Percentiles rank a stretch among this genome's conserved stretches.
phyloP scores from a whole-genome alignment of 2,329 filamentous ascomycete species.

The Aspergillus bombycis region DNA sequence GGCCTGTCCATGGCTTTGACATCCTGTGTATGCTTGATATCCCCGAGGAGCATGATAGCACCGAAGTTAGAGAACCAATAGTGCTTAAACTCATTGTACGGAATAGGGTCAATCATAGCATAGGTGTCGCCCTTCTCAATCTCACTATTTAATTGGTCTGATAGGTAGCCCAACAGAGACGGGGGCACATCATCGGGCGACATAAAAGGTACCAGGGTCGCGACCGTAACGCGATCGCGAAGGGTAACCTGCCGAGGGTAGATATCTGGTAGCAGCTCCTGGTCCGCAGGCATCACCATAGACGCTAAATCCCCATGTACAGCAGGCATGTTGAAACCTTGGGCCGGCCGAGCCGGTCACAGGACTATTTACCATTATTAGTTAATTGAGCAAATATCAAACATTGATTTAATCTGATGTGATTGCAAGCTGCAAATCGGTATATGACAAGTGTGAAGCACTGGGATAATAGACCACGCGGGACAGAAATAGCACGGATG shows the following conservation, averaged over 20 bases:
- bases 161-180: conserved; percentile 75
- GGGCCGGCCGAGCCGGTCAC: conserved; percentile 33
- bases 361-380: conserved; percentile 40
- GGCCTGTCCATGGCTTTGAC: conserved; percentile 51
- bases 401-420: background rate
- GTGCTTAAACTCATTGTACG: conserved; percentile 72
- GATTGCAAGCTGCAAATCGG: background rate
- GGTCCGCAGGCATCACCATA: conserved; percentile 34
- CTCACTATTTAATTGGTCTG: conserved; percentile 83
- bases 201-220: conserved; percentile 80
- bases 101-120: conserved; percentile 78
- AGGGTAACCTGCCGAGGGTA: conserved; percentile 76
- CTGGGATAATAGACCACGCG: background rate
- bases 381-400: conserved; percentile 19
- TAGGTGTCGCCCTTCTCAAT: conserved; percentile 93
- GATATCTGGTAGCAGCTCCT: conserved; percentile 68
- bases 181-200: conserved; percentile 76
- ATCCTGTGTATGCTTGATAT: conserved; percentile 66
- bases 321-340: conserved; percentile 39
- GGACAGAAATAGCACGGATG: background rate
- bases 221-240: conserved; percentile 79
- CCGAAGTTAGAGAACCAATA: conserved; percentile 95
- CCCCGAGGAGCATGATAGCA: conserved; percentile 82
- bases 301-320: conserved; percentile 39
- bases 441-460: background rate